These are phyloP conservation scores for Penicillium capsulatum DNA, from an alignment of 2,329 filamentous ascomycete species.

Conservation along the genomic window DNA sequence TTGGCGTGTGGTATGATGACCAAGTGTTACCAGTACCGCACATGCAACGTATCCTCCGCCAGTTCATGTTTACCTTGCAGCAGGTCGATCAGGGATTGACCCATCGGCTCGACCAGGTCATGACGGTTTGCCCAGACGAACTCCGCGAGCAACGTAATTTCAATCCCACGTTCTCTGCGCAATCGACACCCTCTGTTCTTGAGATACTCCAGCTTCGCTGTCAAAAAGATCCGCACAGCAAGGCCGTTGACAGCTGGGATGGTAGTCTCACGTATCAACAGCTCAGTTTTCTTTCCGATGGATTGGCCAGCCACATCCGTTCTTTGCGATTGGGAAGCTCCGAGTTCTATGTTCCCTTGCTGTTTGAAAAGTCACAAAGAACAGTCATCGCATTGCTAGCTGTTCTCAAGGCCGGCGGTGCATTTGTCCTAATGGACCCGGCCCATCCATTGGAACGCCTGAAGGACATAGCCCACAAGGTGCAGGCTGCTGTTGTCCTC, in stretches of 20 bases:
- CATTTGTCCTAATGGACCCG: constrained; percentile 22
- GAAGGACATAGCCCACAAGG: neutral
- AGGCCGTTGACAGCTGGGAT: neutral
- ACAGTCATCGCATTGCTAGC: constrained; percentile 19
- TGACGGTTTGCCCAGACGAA: too few relatives aligned
- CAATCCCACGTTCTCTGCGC: too few relatives aligned
- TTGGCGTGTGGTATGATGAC: too few relatives aligned
- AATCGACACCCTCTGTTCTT: neutral
- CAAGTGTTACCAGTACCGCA: too few relatives aligned
- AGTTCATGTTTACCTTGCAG: too few relatives aligned
- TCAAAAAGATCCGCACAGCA: neutral
- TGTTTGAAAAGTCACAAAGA: constrained; percentile 6
- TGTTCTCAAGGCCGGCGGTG: constrained; percentile 18
- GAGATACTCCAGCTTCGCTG: neutral
- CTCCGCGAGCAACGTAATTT: too few relatives aligned
- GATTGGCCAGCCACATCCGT: neutral
- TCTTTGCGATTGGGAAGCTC: neutral
- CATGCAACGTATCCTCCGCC: too few relatives aligned
- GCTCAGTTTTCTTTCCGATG: neutral
- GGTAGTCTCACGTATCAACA: neutral
- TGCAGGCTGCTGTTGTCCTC: neutral
- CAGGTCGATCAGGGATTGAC: too few relatives aligned
- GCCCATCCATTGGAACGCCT: constrained; percentile 17
- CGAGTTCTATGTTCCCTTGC: neutral
- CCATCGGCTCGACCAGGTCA: too few relatives aligned